Evolutionary conservation across 768 basidiomycete genomes (phyloP).

Genomic region (Suillus cothurnatus): DNA sequence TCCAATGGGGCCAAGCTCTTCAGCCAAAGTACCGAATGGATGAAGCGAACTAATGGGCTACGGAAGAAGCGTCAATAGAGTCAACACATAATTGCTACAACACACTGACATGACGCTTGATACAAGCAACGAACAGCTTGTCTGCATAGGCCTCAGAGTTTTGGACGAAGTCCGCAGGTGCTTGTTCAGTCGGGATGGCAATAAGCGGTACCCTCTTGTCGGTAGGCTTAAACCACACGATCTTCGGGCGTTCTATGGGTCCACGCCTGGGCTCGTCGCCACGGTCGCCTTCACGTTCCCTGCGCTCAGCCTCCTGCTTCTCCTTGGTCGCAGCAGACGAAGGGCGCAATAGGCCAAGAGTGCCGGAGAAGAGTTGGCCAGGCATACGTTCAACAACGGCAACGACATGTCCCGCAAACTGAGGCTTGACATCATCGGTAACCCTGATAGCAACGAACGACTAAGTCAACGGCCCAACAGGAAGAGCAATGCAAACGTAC

Average conservation of each 20-base stretch:
- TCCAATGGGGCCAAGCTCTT: slow-evolving; percentile 98
- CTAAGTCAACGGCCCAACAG: slow-evolving; percentile 14
- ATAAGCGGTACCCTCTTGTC: slow-evolving; percentile 99
- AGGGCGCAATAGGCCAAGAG: slow-evolving; percentile 90
- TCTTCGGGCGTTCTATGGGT: slow-evolving; percentile 91
- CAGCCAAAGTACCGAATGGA: slow-evolving; percentile 97
- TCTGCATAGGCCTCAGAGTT: slow-evolving; percentile 90
- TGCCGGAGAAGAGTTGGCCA: slow-evolving; percentile 97
- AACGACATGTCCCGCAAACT: slow-evolving; percentile 98
- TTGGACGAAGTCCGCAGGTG: slow-evolving; percentile 94
- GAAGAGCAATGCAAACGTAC: slow-evolving; percentile 40
- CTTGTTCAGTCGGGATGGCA: slow-evolving; percentile 98
- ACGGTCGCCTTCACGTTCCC: slow-evolving; percentile 94
- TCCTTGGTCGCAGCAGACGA: slow-evolving; percentile 98
- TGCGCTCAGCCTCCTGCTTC: slow-evolving; percentile 96
- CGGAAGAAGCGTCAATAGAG: slow-evolving; percentile 22
- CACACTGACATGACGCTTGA: slow-evolving; percentile 89
- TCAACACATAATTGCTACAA: slow-evolving; percentile 10
- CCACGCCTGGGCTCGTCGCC: slow-evolving; percentile 80
- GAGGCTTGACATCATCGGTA: slow-evolving; percentile 96
- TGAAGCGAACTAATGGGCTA: slow-evolving; percentile 95
- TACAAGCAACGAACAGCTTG: slow-evolving; percentile 94
- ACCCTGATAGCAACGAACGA: slow-evolving; percentile 52
- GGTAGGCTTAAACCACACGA: slow-evolving; percentile 99
- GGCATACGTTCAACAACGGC: slow-evolving; percentile 99